These are phyloP conservation scores for Pistacia atlantica DNA, from an alignment of 345 rosid species.

Conservation along the genomic window DNA sequence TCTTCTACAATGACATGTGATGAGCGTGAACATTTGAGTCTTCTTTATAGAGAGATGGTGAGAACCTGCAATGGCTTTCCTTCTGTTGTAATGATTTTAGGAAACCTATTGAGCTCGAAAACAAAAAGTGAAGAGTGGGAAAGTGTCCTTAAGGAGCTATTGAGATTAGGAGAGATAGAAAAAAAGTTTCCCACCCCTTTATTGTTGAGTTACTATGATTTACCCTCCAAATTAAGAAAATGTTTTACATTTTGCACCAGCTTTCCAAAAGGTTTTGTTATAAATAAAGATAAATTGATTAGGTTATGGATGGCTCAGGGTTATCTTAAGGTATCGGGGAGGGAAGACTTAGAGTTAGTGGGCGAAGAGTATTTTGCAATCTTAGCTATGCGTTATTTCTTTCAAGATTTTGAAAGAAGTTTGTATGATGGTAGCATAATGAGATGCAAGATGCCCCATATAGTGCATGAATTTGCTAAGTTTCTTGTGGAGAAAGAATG, in stretches of 20 bases:
- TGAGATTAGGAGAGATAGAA: neutral
- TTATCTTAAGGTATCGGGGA: neutral
- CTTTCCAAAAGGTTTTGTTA: neutral
- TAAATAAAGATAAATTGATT: neutral
- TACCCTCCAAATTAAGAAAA: neutral
- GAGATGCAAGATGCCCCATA: slow-evolving; percentile 35
- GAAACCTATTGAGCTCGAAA: neutral
- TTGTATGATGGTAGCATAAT: neutral
- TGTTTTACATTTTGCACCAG: neutral
- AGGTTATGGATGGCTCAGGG: neutral
- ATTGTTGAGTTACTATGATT: neutral
- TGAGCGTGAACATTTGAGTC: neutral
- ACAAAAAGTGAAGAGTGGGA: neutral
- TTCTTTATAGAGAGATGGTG: no score
- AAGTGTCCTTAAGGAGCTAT: neutral
- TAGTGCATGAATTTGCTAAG: slow-evolving; percentile 30
- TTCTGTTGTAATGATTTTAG: neutral
- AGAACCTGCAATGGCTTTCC: neutral
- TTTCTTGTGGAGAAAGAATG: slow-evolving; percentile 26
- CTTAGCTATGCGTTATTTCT: slow-evolving; percentile 28
- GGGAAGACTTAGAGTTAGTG: neutral
- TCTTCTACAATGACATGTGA: neutral
- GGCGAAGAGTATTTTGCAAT: neutral
- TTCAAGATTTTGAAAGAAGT: slow-evolving; percentile 28
- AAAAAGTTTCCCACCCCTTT: neutral